A percentile compares a stretch with the other conserved stretches of the same genome.
These are phyloP conservation scores for Pleurotus pulmonarius DNA, from an alignment of 768 basidiomycete species.

Conservation along the genomic window DNA sequence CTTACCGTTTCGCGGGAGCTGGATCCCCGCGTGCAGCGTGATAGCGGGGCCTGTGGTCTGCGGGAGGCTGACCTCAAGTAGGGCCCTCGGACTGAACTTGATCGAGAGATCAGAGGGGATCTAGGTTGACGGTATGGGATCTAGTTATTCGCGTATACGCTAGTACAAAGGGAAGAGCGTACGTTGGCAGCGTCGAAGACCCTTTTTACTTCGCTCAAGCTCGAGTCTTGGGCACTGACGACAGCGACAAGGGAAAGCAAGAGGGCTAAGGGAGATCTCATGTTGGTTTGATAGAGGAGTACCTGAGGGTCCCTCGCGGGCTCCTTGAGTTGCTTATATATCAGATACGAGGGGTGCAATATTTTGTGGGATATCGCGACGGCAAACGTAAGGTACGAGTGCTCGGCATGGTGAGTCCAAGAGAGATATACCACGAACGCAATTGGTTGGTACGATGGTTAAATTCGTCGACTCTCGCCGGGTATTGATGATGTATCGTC, in stretches of 20 bases:
- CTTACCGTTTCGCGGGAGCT: conserved; percentile 30
- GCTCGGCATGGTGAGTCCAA: too few species aligned
- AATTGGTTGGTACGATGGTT: too few species aligned
- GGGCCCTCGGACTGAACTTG: conserved; percentile 28
- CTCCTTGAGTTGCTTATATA: too few species aligned
- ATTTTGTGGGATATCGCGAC: too few species aligned
- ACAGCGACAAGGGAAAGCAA: conserved; percentile 1
- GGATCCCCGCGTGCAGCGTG: conserved; percentile 30
- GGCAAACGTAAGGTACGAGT: too few species aligned
- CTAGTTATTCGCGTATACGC: neutral
- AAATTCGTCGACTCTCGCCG: too few species aligned
- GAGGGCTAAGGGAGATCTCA: neutral
- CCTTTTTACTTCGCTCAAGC: conserved; percentile 20
- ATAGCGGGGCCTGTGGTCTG: conserved; percentile 22
- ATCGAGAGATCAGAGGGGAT: conserved; percentile 27
- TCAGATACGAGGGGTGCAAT: too few species aligned
- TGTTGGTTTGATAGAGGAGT: neutral
- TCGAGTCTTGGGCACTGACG: conserved; percentile 25
- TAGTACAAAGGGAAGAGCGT: neutral
- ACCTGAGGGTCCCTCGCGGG: too few species aligned
- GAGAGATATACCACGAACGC: too few species aligned
- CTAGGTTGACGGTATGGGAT: conserved; percentile 14
- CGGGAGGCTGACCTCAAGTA: conserved; percentile 33
- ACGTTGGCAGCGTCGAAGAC: conserved; percentile 27
- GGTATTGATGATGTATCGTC: too few species aligned